Conservation (phyloP, 73 alveolate genomes). For the Paramecium octaurelia region DNA sequence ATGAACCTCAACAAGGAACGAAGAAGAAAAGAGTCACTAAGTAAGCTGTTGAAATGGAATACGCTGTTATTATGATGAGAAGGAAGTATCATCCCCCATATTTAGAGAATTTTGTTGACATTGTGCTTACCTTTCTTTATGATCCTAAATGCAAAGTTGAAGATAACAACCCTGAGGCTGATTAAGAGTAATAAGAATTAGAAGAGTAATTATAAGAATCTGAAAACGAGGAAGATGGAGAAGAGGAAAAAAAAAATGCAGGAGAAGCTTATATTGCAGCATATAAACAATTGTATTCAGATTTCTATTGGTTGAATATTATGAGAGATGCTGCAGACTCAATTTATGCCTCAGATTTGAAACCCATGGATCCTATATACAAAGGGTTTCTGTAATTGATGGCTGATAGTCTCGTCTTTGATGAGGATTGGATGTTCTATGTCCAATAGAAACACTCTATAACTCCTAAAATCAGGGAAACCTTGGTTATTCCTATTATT, state of each 20-base stretch:
- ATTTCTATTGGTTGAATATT: neutral
- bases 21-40: neutral
- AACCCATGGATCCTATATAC: slow-evolving; percentile 16
- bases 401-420: slow-evolving; percentile 13
- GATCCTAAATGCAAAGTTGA: neutral
- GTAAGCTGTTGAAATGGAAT: neutral
- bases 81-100: slow-evolving; percentile 35
- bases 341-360: neutral
- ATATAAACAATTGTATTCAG: neutral
- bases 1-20: neutral
- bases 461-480: neutral
- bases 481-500: neutral
- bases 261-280: slow-evolving; percentile 33
- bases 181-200: neutral
- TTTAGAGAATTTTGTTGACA: neutral
- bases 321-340: slow-evolving; percentile 37
- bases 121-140: neutral
- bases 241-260: slow-evolving; percentile 12
- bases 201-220: neutral
- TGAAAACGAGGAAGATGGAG: slow-evolving; percentile 11
- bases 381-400: neutral
- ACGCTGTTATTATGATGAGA: neutral
- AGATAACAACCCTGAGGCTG: neutral
- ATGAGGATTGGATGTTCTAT: slow-evolving; percentile 15
- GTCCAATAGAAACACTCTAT: neutral